phyloP scores from a whole-genome alignment of 768 basidiomycete species.

The Crassisporium funariophilum region DNA sequence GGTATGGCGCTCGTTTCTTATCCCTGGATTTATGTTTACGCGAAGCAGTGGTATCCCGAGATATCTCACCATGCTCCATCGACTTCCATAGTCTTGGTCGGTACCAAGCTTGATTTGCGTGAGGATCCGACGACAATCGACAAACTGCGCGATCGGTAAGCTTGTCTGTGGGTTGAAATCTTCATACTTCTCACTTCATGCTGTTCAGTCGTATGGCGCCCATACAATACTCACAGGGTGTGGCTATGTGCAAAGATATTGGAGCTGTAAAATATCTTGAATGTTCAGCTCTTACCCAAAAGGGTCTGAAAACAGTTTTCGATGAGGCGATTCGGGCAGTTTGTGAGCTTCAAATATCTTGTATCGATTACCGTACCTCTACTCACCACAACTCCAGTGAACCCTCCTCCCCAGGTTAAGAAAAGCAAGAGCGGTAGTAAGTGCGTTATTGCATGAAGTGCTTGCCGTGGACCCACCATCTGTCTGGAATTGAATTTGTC shows the following conservation, averaged over 20 bases:
- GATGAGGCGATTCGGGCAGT: slow-evolving; percentile 99
- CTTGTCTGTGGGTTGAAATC: slow-evolving; percentile 2
- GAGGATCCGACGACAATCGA: slow-evolving; percentile 93
- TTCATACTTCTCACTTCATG: slow-evolving; percentile 4
- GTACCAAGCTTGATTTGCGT: slow-evolving; percentile 96
- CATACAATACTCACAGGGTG: slow-evolving; percentile 89
- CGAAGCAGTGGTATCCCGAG: slow-evolving; percentile 87
- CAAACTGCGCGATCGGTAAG: slow-evolving; percentile 87
- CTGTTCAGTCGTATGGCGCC: slow-evolving; percentile 83
- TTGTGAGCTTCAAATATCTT: slow-evolving; percentile 54
- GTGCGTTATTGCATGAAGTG: slow-evolving; percentile 75
- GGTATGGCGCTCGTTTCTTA: slow-evolving; percentile 46
- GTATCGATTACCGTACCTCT: not conserved
- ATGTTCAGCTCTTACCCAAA: slow-evolving; percentile 96
- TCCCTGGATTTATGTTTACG: slow-evolving; percentile 9
- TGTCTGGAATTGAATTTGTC: slow-evolving; percentile 23
- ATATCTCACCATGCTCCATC: slow-evolving; percentile 97
- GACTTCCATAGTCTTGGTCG: slow-evolving; percentile 91
- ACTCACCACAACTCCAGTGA: slow-evolving; percentile 57
- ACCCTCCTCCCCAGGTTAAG: slow-evolving; percentile 68
- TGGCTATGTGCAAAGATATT: slow-evolving; percentile 90
- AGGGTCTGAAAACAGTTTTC: slow-evolving; percentile 98
- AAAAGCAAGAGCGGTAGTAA: slow-evolving; percentile 47
- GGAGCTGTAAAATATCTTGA: slow-evolving; percentile 95
- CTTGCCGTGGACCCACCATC: slow-evolving; percentile 14